These are phyloP conservation scores for Eragrostis nindensis DNA, from an alignment of 176 grass and related monocot species.

Conservation along the genomic window DNA sequence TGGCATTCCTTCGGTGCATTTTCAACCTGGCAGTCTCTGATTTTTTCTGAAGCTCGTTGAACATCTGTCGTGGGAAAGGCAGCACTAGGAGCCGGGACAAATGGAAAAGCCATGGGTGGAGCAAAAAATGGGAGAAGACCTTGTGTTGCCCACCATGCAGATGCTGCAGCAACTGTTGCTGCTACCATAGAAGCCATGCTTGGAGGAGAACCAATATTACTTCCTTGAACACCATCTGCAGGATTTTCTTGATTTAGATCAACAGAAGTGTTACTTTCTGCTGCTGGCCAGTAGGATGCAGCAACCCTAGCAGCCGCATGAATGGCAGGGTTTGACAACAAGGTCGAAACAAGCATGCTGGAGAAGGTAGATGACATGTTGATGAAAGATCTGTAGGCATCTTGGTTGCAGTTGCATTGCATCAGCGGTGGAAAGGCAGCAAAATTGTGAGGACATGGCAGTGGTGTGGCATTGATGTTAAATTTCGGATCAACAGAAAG, in stretches of 20 bases:
- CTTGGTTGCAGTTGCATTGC: slow-evolving; percentile 63
- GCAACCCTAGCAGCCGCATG: slow-evolving; percentile 76
- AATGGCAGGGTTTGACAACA: slow-evolving; percentile 83
- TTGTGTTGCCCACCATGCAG: slow-evolving; percentile 95
- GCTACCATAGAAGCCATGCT: slow-evolving; percentile 71
- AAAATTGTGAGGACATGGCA: slow-evolving; percentile 57
- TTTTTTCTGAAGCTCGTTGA: slow-evolving; percentile 46
- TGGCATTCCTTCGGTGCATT: slow-evolving; percentile 44
- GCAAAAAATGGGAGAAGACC: slow-evolving; percentile 84
- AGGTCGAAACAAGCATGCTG: slow-evolving; percentile 76
- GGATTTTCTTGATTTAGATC: slow-evolving; percentile 53
- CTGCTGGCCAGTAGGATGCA: slow-evolving; percentile 81
- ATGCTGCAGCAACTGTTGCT: slow-evolving; percentile 86
- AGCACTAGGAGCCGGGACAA: slow-evolving; percentile 46
- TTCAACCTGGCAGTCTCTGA: slow-evolving; percentile 35
- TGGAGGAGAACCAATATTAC: slow-evolving; percentile 46
- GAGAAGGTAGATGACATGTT: slow-evolving; percentile 78
- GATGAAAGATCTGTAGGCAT: slow-evolving; percentile 68
- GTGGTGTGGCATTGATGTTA: slow-evolving; percentile 34
- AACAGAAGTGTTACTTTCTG: slow-evolving; percentile 38
- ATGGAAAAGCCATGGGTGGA: slow-evolving; percentile 58
- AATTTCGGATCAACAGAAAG: slow-evolving; percentile 44
- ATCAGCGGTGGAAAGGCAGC: slow-evolving; percentile 52
- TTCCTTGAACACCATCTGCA: slow-evolving; percentile 51
- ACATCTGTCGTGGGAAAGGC: slow-evolving; percentile 36